Base-by-base conservation (phyloP, 2,329 filamentous ascomycete genomes). In the Chaetomium olivaceum region DNA sequence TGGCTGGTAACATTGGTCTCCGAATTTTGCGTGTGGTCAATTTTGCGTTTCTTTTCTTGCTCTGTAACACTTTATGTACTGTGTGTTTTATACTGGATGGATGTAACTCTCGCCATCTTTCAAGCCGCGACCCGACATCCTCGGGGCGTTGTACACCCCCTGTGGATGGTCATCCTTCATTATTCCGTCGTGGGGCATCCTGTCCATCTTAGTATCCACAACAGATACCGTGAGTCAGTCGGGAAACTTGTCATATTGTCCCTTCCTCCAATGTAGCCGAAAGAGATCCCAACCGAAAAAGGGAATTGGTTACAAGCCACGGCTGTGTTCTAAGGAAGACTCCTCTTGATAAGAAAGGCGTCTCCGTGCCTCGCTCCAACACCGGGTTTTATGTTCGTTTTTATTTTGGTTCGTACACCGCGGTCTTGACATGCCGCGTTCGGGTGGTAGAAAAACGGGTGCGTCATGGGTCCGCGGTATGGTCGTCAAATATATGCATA, bases 171-270 rank as follows among this genome's bases (percentile, higher is more conserved):
- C 1, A 43, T 19, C 36, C 4, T 39, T 39, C 5, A 4, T 19
- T 19, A 23, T 25, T 52, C 31, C 6, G 19, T 25, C n/a, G 11
- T 61, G 25, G 6, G 25, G 14, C 33, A 31, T 21, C 19, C 6
- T 12, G 16, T 7, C 16, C 39, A 19, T 19, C 5, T 43, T 16
- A 6, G 12, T 59, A 31, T 59, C 39, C 23, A 27, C 39, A 25
- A 9, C 39, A 56, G 23, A 36, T 19, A 21, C 55, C 39, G 12
- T 25, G 31, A 48, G 52, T 58, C 65, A 63, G 58, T 23, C 56
- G 59, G 51, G 61, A 64, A 63, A 64, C 46, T 64, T 67, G 63
- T 67, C 58, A 46, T 64, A 64, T 67, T 61, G 58, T 61, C 65
- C 61, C 58, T 61, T 61, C 52, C 14, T 43, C 52, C 58, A 46